Evolutionary conservation across 2,329 filamentous ascomycete genomes (phyloP), one percentile per base, ranked within the genome.

Genomic region (Talaromyces sp.): DNA sequence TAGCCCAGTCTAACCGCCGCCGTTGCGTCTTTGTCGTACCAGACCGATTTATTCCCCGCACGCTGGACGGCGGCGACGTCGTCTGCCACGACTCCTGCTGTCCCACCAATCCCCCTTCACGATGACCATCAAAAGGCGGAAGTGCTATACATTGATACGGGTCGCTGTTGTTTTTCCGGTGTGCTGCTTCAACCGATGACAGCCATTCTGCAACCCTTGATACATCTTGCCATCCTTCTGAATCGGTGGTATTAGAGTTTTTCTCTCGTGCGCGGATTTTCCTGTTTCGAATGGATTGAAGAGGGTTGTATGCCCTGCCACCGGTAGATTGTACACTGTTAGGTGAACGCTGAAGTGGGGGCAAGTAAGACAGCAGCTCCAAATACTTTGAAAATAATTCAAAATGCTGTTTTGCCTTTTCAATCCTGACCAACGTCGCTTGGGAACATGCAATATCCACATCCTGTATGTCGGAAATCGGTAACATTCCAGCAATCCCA

Each of bases 251-350:
- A 39, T 97, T 89, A 0, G 85, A 79, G 69, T 86, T 89, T 47
- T 91, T 86, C 78, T 96, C 91, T 17, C 93, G 86, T 31, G 90
- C 89, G 68, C 95, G 86, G 13, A 95, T 86, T 74, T 93, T 94
- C 57, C 94, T 86, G 73, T 99, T 98, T 22, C 95, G 89, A 63
- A 98, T 90, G 70, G 92, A 92, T 76, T 98, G 95, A 27, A 99
- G 79, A 4, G 94, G 95, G 74, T 99, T 97, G 75, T 98, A 98
- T 2, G 83, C 80, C 61, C 93, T 88, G 4, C 90, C 90, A 65
- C 76, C 72, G 5, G 39, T 27, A 25, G 68, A 66, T 5, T 63
- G 61, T 43, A 69, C 57, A 11, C 67, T 67, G 47, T 43, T 22
- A 10, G 22, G n/a, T 27, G 63, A 45, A 22, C 49, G 70, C 37